Percentiles rank a stretch among this genome's conserved stretches.
Evolutionary conservation across 2,329 filamentous ascomycete species (phyloP).

Genomic region (Botryotinia calthae): DNA sequence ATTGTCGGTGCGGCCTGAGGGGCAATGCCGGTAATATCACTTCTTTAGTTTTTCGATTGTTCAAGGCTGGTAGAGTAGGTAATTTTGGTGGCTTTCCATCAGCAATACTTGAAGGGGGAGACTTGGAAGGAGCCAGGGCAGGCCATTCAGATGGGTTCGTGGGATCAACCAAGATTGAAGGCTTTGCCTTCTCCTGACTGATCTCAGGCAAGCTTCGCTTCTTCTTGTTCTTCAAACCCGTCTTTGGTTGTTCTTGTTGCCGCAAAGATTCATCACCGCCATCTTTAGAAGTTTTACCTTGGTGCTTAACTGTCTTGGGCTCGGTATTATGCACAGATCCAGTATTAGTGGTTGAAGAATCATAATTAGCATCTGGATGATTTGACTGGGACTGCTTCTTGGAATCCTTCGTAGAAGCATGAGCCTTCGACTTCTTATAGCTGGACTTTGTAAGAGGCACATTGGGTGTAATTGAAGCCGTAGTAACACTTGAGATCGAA

Average conservation of each 20-base stretch:
- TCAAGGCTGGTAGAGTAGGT: constrained; percentile 18
- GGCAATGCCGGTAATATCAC: constrained; percentile 14
- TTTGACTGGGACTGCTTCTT: constrained; percentile 8
- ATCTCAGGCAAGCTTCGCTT: background rate
- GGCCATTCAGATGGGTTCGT: constrained; percentile 28
- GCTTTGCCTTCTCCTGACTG: background rate
- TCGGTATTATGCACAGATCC: constrained; percentile 25
- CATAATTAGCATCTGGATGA: constrained; percentile 20
- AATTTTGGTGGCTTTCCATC: constrained; percentile 27
- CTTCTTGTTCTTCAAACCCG: constrained; percentile 10
- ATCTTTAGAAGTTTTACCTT: background rate
- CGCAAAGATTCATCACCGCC: background rate
- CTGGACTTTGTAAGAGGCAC: background rate
- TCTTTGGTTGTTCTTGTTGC: background rate
- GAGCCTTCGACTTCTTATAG: background rate
- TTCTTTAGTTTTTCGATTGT: background rate
- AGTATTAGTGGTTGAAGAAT: constrained; percentile 10
- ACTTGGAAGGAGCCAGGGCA: constrained; percentile 25
- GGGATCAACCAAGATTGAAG: background rate
- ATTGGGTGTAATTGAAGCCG: background rate
- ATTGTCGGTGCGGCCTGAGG: background rate
- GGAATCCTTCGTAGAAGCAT: constrained; percentile 2
- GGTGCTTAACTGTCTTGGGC: background rate
- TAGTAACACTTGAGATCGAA: background rate
- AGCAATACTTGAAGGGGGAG: constrained; percentile 24